These are phyloP conservation scores for Physcomitrium patens DNA, from an alignment of 225 moss, liverwort and hornwort species.

Conservation along the genomic window DNA sequence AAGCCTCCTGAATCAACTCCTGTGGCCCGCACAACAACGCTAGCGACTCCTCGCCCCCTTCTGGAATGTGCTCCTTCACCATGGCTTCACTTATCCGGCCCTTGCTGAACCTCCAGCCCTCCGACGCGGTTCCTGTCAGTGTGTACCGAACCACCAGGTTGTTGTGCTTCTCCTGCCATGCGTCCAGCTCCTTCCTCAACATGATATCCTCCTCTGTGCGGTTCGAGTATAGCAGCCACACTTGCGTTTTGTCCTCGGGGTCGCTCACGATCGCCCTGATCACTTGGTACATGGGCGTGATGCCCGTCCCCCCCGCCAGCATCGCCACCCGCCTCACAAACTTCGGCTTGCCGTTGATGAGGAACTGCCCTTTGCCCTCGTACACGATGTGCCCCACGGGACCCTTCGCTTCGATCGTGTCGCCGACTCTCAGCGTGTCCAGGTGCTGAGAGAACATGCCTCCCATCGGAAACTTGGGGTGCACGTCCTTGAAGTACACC, in stretches of 20 bases:
- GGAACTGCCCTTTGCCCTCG: constrained; percentile 59
- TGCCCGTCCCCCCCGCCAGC: constrained; percentile 86
- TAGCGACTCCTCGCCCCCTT: constrained; percentile 30
- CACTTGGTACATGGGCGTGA: constrained; percentile 93
- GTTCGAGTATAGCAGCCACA: constrained; percentile 73
- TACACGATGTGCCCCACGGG: constrained; percentile 81
- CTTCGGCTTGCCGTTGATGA: constrained; percentile 48
- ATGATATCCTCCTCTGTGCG: constrained; percentile 69
- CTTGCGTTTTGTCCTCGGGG: constrained; percentile 62
- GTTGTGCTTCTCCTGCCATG: constrained; percentile 52
- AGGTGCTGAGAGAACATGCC: constrained; percentile 83
- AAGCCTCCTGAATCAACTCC: constrained; percentile 42
- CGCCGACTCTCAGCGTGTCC: constrained; percentile 55
- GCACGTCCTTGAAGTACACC: constrained; percentile 49
- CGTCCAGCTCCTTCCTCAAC: constrained; percentile 68
- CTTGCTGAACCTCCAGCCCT: constrained; percentile 45
- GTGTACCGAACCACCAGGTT: constrained; percentile 78
- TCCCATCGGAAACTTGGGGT: constrained; percentile 68
- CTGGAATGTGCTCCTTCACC: constrained; percentile 60
- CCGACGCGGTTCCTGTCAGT: constrained; percentile 46
- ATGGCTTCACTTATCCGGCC: constrained; percentile 64
- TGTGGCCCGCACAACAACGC: constrained; percentile 81
- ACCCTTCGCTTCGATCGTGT: constrained; percentile 77
- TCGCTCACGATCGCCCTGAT: constrained; percentile 72
- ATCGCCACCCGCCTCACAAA: constrained; percentile 58